These are phyloP conservation scores for Glycine tomentella DNA, from an alignment of 306 rosid species.

Conservation along the genomic window DNA sequence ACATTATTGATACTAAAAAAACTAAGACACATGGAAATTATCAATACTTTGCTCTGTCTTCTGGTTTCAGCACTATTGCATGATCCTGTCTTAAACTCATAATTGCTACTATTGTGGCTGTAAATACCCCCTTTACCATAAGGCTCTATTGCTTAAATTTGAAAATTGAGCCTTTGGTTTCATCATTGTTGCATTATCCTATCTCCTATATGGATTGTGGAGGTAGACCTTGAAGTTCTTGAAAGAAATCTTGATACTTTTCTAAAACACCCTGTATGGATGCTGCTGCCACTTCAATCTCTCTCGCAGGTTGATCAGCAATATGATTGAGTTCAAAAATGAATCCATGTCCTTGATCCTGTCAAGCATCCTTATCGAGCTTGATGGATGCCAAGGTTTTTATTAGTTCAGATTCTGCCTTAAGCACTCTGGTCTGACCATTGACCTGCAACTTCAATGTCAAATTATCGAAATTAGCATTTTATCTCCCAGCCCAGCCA, in stretches of 20 bases:
- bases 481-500: not conserved
- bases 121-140: not conserved
- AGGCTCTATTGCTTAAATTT: not conserved
- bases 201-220: no score
- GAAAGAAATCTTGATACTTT: not conserved
- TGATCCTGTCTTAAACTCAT: not conserved
- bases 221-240: no score
- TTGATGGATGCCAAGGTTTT: not conserved
- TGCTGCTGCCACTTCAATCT: not conserved
- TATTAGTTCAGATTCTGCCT: not conserved
- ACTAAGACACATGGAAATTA: not conserved
- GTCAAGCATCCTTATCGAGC: not conserved
- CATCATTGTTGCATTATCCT: not conserved
- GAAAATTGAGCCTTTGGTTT: not conserved
- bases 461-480: not conserved
- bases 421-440: no score
- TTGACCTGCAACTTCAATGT: not conserved
- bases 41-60: not conserved
- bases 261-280: not conserved
- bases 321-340: not conserved
- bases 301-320: not conserved
- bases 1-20: not conserved
- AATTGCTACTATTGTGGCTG: not conserved
- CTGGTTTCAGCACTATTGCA: not conserved
- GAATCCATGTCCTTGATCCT: not conserved